Evolutionary conservation across 2,329 filamentous ascomycete species (phyloP), one percentile per base, ranked within the genome.

Genomic region (Aspergillus latus): DNA sequence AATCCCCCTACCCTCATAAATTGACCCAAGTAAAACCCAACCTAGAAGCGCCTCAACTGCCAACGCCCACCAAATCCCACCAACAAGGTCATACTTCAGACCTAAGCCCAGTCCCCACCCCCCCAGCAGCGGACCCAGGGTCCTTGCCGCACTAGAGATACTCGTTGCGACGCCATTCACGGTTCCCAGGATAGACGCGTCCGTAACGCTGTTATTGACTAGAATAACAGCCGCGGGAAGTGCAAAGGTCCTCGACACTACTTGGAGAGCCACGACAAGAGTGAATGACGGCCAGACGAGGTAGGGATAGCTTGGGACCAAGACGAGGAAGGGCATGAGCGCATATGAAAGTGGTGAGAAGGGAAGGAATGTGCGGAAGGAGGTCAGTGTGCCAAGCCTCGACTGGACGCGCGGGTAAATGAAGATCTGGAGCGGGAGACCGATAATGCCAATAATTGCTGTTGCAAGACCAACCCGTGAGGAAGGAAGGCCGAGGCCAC

Each of bases 381-480:
- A 86, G 4, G 78, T 77, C 51, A 92, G 74, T 1, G 88, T 88
- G 34, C 89, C 90, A 1, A 90, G 80, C 2, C 81, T 81, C 1
- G 80, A 76, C 46, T 89, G 89, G 15, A 91, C 74, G 30, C 75
- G 74, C 1, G 89, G 89, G 67, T 92, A 93, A 8, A 90, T 74
- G 49, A 88, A 78, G 21, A 90, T 80, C 68, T 91, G 88, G 45
- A 94, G 77, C 0, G 80, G 75, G 37, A 94, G 87, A n/a, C 90
- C 90, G 43, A 93, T 85, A 47, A 84, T 74, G 7, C 90, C 90
- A 13, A 94, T 81, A 50, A 89, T 86, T 2, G 89, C 86, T 76
- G 92, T 91, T 4, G 88, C 88, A 43, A 89, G 75, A n/a, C 90
- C 90, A 32, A 94, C 88, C 2, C 84, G 82, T 1, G 82, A 80